A percentile compares a stretch with the other conserved stretches of the same genome.
phyloP scores from a whole-genome alignment of 2,329 filamentous ascomycete genomes.

The Epichloe glyceriae region DNA sequence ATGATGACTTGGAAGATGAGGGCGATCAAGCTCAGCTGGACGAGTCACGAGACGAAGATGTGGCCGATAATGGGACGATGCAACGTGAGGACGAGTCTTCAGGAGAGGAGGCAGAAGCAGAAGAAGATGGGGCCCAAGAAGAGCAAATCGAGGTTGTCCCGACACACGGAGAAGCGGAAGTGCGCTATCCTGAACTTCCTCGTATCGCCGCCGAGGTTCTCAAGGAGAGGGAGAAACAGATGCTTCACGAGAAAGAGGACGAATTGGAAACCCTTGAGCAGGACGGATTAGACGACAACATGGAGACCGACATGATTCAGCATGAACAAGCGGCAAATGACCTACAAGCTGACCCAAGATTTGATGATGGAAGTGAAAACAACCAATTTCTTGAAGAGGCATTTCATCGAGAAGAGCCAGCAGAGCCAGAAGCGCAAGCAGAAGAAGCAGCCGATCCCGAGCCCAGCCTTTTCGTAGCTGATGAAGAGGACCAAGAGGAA shows the following conservation, averaged over 20 bases:
- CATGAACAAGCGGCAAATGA: neutral
- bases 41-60: neutral
- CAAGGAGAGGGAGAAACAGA: neutral
- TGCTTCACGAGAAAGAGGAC: neutral
- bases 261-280: neutral
- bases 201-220: neutral
- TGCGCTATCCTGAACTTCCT: neutral
- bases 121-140: neutral
- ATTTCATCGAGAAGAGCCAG: neutral
- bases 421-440: neutral
- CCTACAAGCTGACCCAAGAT: neutral
- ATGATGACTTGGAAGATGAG: slow-evolving; percentile 6
- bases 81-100: neutral
- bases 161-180: neutral
- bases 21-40: neutral
- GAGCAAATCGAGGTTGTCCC: neutral
- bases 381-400: neutral
- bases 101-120: neutral
- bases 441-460: neutral
- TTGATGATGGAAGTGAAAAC: neutral
- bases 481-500: neutral
- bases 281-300: neutral
- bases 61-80: neutral
- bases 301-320: too few species aligned
- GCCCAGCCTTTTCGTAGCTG: neutral